A percentile compares a stretch with the other conserved stretches of the same genome.
phyloP scores from a whole-genome alignment of 306 rosid species.

The Astragalus glycyphyllos region DNA sequence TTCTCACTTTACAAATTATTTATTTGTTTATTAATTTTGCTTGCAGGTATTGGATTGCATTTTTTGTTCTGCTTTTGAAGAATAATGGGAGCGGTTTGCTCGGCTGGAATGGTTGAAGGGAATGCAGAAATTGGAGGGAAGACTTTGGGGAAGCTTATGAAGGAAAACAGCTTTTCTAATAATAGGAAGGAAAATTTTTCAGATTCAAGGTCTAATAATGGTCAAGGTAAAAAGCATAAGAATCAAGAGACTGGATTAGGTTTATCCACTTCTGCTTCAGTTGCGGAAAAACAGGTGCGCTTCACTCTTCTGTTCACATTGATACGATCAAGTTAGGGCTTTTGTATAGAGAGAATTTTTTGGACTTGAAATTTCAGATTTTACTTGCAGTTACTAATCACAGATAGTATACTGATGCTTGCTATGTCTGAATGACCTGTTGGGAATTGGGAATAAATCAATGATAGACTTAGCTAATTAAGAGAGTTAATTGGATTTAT shows the following conservation, averaged over 20 bases:
- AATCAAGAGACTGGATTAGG: constrained; percentile 45
- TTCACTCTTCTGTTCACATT: not conserved
- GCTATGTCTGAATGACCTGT: constrained; percentile 9
- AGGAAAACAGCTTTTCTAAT: constrained; percentile 37
- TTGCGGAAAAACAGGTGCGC: constrained; percentile 54
- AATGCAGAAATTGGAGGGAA: constrained; percentile 45
- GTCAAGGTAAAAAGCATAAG: constrained; percentile 42
- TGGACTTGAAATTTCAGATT: not conserved
- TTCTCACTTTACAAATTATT: not conserved
- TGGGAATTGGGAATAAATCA: not conserved
- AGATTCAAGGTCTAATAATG: constrained; percentile 43
- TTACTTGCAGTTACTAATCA: not conserved
- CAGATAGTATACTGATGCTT: constrained; percentile 9
- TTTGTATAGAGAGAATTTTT: constrained; percentile 26
- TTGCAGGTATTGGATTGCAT: constrained; percentile 16
- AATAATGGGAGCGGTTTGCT: constrained; percentile 83
- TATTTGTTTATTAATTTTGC: not conserved
- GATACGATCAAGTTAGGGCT: not conserved
- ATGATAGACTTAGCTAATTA: not conserved
- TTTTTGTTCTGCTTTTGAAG: constrained; percentile 7
- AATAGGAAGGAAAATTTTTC: constrained; percentile 38
- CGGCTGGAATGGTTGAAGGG: constrained; percentile 58
- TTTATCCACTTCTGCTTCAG: constrained; percentile 43
- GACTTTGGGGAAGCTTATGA: constrained; percentile 55
- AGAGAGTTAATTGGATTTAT: not conserved